Evolutionary conservation across 78 protist species (phyloP).

Genomic region (Bodo saltans): DNA sequence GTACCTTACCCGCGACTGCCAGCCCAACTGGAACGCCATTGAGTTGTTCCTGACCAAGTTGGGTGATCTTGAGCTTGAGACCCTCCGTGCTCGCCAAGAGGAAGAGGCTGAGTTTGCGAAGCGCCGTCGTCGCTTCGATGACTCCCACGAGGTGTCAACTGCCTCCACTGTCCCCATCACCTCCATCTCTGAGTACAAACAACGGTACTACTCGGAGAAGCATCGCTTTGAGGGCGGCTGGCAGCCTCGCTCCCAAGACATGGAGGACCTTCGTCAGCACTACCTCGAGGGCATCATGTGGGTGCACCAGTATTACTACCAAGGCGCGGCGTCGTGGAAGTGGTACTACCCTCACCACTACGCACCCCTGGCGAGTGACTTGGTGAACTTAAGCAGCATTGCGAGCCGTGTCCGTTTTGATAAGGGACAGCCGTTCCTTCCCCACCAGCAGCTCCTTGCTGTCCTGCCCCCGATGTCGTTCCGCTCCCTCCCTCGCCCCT

Average conservation of each 20-base stretch:
- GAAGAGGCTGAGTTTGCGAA: background rate
- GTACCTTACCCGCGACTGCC: conserved; percentile 14
- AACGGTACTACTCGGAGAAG: background rate
- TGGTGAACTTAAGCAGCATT: background rate
- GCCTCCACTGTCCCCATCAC: background rate
- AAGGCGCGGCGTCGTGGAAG: conserved; percentile 80
- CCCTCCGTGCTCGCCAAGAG: background rate
- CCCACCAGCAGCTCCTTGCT: conserved; percentile 80
- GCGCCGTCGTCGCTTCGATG: background rate
- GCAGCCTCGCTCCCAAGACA: background rate
- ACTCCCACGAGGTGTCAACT: background rate
- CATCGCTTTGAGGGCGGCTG: background rate
- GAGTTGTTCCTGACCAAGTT: conserved; percentile 10
- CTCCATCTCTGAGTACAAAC: background rate
- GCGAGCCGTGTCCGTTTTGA: background rate
- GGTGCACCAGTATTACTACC: conserved; percentile 86
- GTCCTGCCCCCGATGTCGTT: conserved; percentile 75
- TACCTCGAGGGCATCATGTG: conserved; percentile 73
- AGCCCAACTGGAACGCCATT: conserved; percentile 14
- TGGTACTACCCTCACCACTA: conserved; percentile 92
- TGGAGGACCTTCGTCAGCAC: background rate
- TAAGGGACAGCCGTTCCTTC: conserved; percentile 59
- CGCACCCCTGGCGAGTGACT: conserved; percentile 77
- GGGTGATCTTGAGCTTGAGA: conserved; percentile 4
- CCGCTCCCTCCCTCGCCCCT: conserved; percentile 24